Base-by-base conservation (phyloP, 2,329 filamentous ascomycete species). In the Grosmannia clavigera region DNA sequence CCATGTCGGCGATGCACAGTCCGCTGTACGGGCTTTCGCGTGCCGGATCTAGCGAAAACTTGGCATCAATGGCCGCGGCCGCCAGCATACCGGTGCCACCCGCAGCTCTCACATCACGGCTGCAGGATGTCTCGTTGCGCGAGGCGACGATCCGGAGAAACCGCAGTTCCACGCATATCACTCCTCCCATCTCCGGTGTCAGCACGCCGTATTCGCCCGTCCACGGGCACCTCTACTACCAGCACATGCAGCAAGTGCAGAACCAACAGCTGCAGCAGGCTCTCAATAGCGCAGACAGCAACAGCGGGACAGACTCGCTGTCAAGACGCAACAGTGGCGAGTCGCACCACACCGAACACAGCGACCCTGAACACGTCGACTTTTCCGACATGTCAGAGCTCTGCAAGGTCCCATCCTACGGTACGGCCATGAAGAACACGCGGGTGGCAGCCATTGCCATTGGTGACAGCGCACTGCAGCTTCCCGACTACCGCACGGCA, bases 11-110 rank as follows among this genome's bases (percentile, higher is more conserved):
- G n/a, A 80, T 90, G 61, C 90, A 82, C 69, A 96, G 90, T 43
- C 94, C 94, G 0, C 86, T 90, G 66, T 85, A 84, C 67, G 80
- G 78, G 9, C 81, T 83, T 57, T 86, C 88, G 59, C 84, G 90
- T 60, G 82, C 86, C 55, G 86, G 87, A 6, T 97, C 92, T 0
- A 76, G 80, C 11, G 94, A 97, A 67, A 92, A 96, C 68, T 76
- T 97, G 29, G 77, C 82, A 55, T 82, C 78, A 4, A 74, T 84
- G 69, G 75, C 81, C 55, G 74, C 76, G 69, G 75, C 81, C 55
- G 74, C 76, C 60, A 67, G 76, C 64, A 74, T 74, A 55, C 69
- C 69, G 43, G 72, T 78, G 25, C 71, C 73, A 16, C 81, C 80
- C n/a, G 80, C 78, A 38, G 79, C 73, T 61, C 79, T 82, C 65